phyloP scores from a whole-genome alignment of 805 yeast species.

The Candida pini region DNA sequence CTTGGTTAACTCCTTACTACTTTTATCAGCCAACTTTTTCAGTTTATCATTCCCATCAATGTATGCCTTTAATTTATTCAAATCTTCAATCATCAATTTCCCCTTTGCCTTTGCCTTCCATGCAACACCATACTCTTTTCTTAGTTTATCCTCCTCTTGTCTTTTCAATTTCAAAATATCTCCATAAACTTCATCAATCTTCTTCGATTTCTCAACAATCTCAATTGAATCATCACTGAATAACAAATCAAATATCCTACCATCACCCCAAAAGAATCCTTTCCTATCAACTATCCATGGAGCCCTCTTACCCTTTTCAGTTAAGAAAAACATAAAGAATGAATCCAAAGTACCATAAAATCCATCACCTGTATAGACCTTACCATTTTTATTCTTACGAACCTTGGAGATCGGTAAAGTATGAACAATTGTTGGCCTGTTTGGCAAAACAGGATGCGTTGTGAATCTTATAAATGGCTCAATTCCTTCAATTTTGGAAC shows the following conservation, averaged over 20 bases:
- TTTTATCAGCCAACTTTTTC: too few species aligned
- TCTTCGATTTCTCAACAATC: constrained; percentile 54
- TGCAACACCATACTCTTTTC: constrained; percentile 52
- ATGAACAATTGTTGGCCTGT: constrained; percentile 67
- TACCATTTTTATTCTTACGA: constrained; percentile 51
- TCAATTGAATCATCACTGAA: constrained; percentile 77
- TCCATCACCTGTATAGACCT: constrained; percentile 84
- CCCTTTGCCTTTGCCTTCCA: constrained; percentile 51
- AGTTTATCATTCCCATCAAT: constrained; percentile 7
- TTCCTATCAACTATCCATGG: constrained; percentile 80
- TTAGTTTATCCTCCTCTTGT: constrained; percentile 43
- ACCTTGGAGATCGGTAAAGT: constrained; percentile 57
- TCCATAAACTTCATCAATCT: constrained; percentile 26
- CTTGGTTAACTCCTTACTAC: too few species aligned
- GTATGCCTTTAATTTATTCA: constrained; percentile 23
- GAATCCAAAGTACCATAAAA: constrained; percentile 79
- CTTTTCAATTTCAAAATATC: constrained; percentile 34
- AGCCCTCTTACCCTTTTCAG: constrained; percentile 46
- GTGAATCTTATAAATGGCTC: constrained; percentile 47
- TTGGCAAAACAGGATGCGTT: constrained; percentile 72
- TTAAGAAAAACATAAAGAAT: constrained; percentile 66
- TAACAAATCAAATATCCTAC: constrained; percentile 74
- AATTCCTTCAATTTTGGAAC: constrained; percentile 37
- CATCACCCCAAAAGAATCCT: constrained; percentile 93
- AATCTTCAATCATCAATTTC: constrained; percentile 38